A percentile compares a stretch with the other conserved stretches of the same genome.
Evolutionary conservation across 306 rosid genomes (phyloP).

Genomic region (Canavalia ensiformis): DNA sequence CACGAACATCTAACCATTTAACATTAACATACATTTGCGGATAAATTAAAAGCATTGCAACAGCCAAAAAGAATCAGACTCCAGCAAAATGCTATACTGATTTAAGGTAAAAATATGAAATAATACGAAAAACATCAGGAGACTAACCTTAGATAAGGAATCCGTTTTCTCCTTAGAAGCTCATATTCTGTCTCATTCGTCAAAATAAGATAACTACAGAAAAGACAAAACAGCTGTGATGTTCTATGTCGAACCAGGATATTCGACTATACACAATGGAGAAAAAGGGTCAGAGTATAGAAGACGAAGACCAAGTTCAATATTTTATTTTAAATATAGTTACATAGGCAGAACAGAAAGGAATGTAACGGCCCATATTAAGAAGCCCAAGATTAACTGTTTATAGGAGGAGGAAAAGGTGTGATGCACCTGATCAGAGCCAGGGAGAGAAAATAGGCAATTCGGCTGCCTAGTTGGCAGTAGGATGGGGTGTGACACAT

Average conservation of each 20-base stretch:
- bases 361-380: too few relatives aligned
- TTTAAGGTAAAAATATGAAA: slow-evolving; percentile 24
- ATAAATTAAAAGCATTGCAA: slow-evolving; percentile 24
- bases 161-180: slow-evolving; percentile 94
- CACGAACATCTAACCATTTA: not conserved
- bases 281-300: slow-evolving; percentile 36
- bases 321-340: slow-evolving; percentile 10
- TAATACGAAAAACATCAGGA: slow-evolving; percentile 26
- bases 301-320: not conserved
- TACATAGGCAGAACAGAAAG: slow-evolving; percentile 13
- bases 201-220: slow-evolving; percentile 85
- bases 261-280: slow-evolving; percentile 30
- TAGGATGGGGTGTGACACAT: too few relatives aligned
- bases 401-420: too few relatives aligned
- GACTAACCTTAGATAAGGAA: slow-evolving; percentile 85
- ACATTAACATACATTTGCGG: slow-evolving; percentile 18
- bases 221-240: slow-evolving; percentile 43
- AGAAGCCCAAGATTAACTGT: too few relatives aligned
- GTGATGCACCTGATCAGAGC: too few relatives aligned
- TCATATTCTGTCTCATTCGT: slow-evolving; percentile 96
- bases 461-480: too few relatives aligned
- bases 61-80: slow-evolving; percentile 8
- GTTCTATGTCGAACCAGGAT: slow-evolving; percentile 24
- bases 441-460: too few relatives aligned
- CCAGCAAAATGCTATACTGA: slow-evolving; percentile 36